Percentiles rank a stretch among this genome's conserved stretches.
Evolutionary conservation across 1,139 yeast genomes (phyloP).

Genomic region (Hansenula lynferdii): DNA sequence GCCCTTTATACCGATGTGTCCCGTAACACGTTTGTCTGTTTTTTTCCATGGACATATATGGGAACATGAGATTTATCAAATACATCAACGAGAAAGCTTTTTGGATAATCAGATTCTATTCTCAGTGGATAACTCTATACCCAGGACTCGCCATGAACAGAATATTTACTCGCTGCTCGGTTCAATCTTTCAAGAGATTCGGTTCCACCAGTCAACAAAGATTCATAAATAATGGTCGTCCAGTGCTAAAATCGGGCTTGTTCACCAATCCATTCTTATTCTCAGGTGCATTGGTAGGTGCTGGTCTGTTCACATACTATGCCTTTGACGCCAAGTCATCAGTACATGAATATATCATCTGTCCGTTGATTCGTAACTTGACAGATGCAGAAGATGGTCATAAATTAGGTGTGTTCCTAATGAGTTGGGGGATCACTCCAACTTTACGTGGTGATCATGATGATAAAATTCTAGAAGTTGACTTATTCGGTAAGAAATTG

Average conservation of each 20-base stretch:
- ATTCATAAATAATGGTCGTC: constrained; percentile 3
- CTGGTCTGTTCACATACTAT: constrained; percentile 39
- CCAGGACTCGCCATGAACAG: background rate
- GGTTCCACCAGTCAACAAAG: background rate
- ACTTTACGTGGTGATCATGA: constrained; percentile 51
- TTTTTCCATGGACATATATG: background rate
- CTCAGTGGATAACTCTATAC: background rate
- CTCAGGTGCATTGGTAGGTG: constrained; percentile 29
- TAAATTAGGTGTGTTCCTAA: constrained; percentile 59
- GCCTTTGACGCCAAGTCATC: constrained; percentile 76
- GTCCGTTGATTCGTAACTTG: constrained; percentile 68
- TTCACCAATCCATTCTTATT: constrained; percentile 20
- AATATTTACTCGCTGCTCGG: background rate
- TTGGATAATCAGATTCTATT: background rate
- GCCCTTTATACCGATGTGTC: background rate
- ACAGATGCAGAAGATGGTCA: constrained; percentile 88
- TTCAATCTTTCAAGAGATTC: background rate
- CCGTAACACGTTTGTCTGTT: background rate
- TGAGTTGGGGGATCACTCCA: constrained; percentile 71
- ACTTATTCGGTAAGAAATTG: constrained; percentile 59
- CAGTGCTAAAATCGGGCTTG: constrained; percentile 19
- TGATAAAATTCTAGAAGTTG: constrained; percentile 49
- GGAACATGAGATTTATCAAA: too few relatives aligned
- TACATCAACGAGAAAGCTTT: too few relatives aligned
- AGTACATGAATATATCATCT: constrained; percentile 70